These are phyloP conservation scores for Barnettozyma salicaria DNA, from an alignment of 805 yeast species.

Conservation along the genomic window DNA sequence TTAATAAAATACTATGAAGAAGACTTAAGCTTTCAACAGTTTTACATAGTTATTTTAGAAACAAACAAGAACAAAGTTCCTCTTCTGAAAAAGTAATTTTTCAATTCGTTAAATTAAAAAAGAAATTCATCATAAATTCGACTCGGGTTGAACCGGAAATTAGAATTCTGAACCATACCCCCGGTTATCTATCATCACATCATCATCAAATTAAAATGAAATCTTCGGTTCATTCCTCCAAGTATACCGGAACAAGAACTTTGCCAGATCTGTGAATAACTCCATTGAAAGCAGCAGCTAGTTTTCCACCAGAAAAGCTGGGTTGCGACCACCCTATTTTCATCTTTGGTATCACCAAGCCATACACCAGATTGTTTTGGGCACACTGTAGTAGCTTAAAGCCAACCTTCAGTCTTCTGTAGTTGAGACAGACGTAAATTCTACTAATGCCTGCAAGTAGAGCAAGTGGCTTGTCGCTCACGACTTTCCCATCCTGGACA, in stretches of 20 bases:
- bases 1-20: too few relatives aligned
- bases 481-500: conserved; percentile 41
- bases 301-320: conserved; percentile 53
- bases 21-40: too few relatives aligned
- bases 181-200: too few relatives aligned
- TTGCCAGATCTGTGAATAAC: conserved; percentile 49
- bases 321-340: conserved; percentile 72
- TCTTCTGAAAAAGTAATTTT: too few relatives aligned
- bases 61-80: too few relatives aligned
- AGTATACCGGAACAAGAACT: conserved; percentile 43
- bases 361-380: conserved; percentile 41
- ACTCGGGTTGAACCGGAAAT: too few relatives aligned
- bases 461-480: conserved; percentile 38
- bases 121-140: too few relatives aligned
- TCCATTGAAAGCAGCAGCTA: conserved; percentile 53
- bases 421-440: conserved; percentile 38
- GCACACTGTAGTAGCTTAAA: conserved; percentile 39
- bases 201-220: too few relatives aligned
- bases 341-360: conserved; percentile 34
- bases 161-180: too few relatives aligned
- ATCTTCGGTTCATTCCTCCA: conserved; percentile 4
- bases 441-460: conserved; percentile 44
- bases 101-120: too few relatives aligned
- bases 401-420: conserved; percentile 49
- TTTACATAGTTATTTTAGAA: too few relatives aligned